Evolutionary conservation across 257 asterid species (phyloP).

Genomic region (Solanum peruvianum): DNA sequence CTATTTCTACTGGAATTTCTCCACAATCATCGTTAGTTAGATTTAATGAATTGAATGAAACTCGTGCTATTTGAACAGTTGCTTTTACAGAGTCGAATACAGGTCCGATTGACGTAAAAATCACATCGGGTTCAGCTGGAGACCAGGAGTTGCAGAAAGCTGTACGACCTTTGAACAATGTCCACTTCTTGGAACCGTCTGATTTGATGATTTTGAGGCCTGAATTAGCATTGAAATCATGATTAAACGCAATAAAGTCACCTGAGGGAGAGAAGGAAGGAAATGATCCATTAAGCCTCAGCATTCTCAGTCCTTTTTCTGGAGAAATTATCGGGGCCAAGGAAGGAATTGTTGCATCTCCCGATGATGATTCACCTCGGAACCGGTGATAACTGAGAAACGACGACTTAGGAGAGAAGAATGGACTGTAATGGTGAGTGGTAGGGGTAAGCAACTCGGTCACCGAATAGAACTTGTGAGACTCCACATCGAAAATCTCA

Average conservation of each 20-base stretch:
- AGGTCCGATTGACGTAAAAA: constrained; percentile 67
- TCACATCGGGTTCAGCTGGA: constrained; percentile 46
- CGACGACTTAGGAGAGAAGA: constrained; percentile 36
- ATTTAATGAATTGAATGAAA: constrained; percentile 30
- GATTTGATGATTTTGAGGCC: constrained; percentile 50
- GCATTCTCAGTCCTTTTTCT: constrained; percentile 31
- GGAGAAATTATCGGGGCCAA: constrained; percentile 43
- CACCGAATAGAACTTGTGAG: constrained; percentile 30
- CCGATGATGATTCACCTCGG: constrained; percentile 39
- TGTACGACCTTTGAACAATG: constrained; percentile 28
- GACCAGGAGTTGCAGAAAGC: constrained; percentile 61
- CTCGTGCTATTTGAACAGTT: constrained; percentile 63
- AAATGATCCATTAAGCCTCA: constrained; percentile 55
- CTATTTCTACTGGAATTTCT: constrained; percentile 26
- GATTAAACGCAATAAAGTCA: constrained; percentile 41
- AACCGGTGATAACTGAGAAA: constrained; percentile 59
- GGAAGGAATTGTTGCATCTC: constrained; percentile 34
- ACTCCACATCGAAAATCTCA: constrained; percentile 49
- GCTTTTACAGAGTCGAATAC: constrained; percentile 36
- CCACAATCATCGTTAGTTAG: constrained; percentile 12
- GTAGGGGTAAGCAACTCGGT: constrained; percentile 42
- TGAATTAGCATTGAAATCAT: constrained; percentile 22
- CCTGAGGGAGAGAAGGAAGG: constrained; percentile 68
- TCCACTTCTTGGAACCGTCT: constrained; percentile 68
- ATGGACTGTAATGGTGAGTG: constrained; percentile 81